Evolutionary conservation across 108 stramenopile genomes (phyloP), one percentile per base, ranked within the genome.

Genomic region (Stephanodiscus triporus): DNA sequence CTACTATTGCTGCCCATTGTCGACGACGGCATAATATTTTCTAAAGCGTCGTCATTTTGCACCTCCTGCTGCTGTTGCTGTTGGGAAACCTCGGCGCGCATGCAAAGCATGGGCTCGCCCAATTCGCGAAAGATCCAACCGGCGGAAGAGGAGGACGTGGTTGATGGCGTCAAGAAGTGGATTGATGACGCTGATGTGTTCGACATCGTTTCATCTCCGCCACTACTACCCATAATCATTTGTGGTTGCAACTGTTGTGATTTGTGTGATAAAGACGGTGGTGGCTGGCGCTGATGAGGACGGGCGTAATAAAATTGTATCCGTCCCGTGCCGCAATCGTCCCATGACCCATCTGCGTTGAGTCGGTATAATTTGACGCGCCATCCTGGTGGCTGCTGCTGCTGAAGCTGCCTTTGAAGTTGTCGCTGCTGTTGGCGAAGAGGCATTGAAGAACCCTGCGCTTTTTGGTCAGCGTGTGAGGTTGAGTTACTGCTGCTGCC

Each of bases 301-400:
- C 43, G 58, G 37, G 58, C 81, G 71, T 85, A 87, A 60, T 88
- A 82, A 63, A 90, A 95, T 16, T 84, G 75, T 53, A 95, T 90
- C 26, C 94, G 73, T 22, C 94, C 94, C 8, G 94, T 95, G 8
- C 94, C 94, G 66, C 94, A 95, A 72, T 95, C 94, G 73, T 95
- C 91, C 94, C 94, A 95, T 6, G 87, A 88, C 45, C 94, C 94
- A 74, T 95, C 91, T 9, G 84, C 53, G 78, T 91, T 91, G 50
- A 95, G 82, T 20, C 94, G 81, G 73, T 95, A 95, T 9, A 95
- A 77, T 78, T 95, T 95, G 56, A 95, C 94, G 36, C 94, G 73
- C 94, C 94, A 95, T 63, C 94, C 94, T 32, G 91, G 91, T 19
- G 88, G 86, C 34, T 59, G 58, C 77, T 83, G 89, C 19, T 23